phyloP scores from a whole-genome alignment of 2,329 filamentous ascomycete species.

The Stachybotrys elegans region DNA sequence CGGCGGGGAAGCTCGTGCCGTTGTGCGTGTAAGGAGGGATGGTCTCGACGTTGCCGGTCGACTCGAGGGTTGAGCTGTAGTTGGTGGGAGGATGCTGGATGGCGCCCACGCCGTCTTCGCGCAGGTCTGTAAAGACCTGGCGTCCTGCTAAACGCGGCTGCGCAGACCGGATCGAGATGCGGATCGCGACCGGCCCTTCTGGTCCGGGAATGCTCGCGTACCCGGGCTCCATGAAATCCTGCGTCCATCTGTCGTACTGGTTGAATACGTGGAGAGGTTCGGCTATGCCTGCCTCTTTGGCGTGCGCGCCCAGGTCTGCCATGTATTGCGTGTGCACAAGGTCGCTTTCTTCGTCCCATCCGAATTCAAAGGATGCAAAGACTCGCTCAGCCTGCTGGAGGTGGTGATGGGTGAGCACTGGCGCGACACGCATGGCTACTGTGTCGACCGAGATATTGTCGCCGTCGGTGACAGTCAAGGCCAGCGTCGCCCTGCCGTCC shows the following conservation, averaged over 20 bases:
- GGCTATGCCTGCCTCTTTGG: neutral
- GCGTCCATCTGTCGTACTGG: slow-evolving; percentile 28
- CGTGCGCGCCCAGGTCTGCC: neutral
- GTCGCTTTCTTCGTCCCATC: too few relatives aligned
- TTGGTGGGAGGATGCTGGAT: slow-evolving; percentile 19
- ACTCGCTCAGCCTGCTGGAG: slow-evolving; percentile 22
- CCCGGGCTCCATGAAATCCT: slow-evolving; percentile 33
- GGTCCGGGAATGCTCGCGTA: slow-evolving; percentile 34
- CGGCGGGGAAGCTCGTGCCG: slow-evolving; percentile 13
- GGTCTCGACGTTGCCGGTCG: slow-evolving; percentile 28
- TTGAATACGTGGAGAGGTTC: slow-evolving; percentile 7
- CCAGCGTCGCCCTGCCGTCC: slow-evolving; percentile 21
- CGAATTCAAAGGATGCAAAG: too few relatives aligned
- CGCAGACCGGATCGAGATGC: slow-evolving; percentile 24
- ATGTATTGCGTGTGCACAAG: slow-evolving; percentile 2
- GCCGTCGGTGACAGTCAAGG: slow-evolving; percentile 23
- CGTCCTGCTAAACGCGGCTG: slow-evolving; percentile 24
- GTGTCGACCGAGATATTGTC: slow-evolving; percentile 13
- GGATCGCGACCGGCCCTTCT: slow-evolving; percentile 21
- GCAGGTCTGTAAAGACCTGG: slow-evolving; percentile 24
- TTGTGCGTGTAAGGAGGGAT: slow-evolving; percentile 26
- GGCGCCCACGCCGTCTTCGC: slow-evolving; percentile 20
- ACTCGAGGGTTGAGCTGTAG: slow-evolving; percentile 13
- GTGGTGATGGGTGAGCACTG: slow-evolving; percentile 30
- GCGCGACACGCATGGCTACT: slow-evolving; percentile 27